Percentiles rank a stretch among this genome's conserved stretches.
These are phyloP conservation scores for Cinchona pubescens DNA, from an alignment of 257 asterid species.

Conservation along the genomic window DNA sequence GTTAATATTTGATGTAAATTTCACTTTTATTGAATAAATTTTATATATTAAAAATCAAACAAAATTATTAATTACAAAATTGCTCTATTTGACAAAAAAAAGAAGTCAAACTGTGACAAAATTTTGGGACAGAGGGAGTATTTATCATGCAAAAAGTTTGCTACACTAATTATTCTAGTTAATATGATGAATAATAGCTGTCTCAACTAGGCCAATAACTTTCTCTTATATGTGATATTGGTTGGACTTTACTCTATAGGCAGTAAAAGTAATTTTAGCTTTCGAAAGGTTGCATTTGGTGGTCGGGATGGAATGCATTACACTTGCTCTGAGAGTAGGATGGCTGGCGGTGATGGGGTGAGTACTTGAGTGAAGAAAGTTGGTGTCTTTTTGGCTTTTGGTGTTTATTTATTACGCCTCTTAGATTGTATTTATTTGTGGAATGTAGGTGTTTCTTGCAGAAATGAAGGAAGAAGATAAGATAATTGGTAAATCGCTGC, in stretches of 20 bases:
- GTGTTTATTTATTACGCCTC: neutral
- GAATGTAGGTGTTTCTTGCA: conserved; percentile 54
- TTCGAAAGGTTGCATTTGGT: conserved; percentile 58
- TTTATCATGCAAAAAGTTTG: too few species aligned
- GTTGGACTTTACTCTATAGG: conserved; percentile 35
- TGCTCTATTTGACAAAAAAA: too few species aligned
- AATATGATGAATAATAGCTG: too few species aligned
- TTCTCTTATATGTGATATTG: neutral
- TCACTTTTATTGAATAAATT: too few species aligned
- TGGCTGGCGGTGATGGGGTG: conserved; percentile 76
- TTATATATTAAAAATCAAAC: too few species aligned
- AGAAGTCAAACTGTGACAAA: too few species aligned
- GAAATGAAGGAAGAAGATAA: conserved; percentile 78
- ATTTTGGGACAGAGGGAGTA: too few species aligned
- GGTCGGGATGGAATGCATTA: conserved; percentile 59
- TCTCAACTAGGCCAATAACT: too few species aligned
- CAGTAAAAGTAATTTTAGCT: conserved; percentile 34
- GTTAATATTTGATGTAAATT: too few species aligned
- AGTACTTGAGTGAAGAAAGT: neutral
- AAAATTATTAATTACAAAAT: too few species aligned
- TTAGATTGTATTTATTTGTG: conserved; percentile 1
- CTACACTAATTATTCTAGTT: too few species aligned
- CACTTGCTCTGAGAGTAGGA: conserved; percentile 56
- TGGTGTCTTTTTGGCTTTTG: neutral
- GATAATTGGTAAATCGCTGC: conserved; percentile 60